These are phyloP conservation scores for Irpex sp. DNA, from an alignment of 1,284 basidiomycete genomes.

Conservation along the genomic window DNA sequence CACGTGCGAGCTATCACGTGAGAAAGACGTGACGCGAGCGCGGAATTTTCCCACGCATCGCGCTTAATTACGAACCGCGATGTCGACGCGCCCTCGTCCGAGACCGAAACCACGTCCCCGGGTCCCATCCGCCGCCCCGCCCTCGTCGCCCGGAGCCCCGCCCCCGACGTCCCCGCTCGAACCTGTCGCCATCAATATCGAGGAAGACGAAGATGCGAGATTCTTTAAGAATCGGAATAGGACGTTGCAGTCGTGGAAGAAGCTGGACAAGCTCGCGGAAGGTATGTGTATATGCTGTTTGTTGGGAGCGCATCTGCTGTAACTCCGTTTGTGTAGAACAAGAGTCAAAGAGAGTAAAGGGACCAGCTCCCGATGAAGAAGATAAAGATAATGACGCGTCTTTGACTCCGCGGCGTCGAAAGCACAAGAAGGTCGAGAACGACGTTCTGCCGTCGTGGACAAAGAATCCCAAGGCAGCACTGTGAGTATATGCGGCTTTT, in stretches of 20 bases:
- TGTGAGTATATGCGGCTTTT: conserved; percentile 16
- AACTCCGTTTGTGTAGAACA: conserved; percentile 6
- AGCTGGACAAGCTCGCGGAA: conserved; percentile 48
- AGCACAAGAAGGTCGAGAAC: conserved; percentile 20
- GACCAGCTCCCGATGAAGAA: conserved; percentile 20
- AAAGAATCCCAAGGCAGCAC: conserved; percentile 17
- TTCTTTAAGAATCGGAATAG: conserved; percentile 62
- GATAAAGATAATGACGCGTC: conserved; percentile 21
- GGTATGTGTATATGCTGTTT: conserved; percentile 32
- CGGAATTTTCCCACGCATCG: conserved; percentile 46
- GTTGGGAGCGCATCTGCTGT: not conserved
- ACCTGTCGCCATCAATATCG: conserved; percentile 5
- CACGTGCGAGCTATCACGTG: not conserved
- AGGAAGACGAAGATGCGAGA: conserved; percentile 56
- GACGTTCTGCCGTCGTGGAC: conserved; percentile 24
- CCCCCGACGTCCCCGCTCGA: not conserved
- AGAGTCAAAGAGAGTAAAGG: conserved; percentile 14
- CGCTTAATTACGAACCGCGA: conserved; percentile 25
- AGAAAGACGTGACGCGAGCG: conserved; percentile 5
- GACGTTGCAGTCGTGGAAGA: conserved; percentile 52
- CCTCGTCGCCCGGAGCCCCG: conserved; percentile 20
- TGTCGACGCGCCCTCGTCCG: conserved; percentile 45
- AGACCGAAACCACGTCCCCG: conserved; percentile 46
- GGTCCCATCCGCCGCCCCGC: conserved; percentile 16
- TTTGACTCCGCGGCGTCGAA: conserved; percentile 36